A percentile compares a stretch with the other conserved stretches of the same genome.
Conservation (phyloP, 2,329 filamentous ascomycete species). For the Monosporascus sp. region DNA sequence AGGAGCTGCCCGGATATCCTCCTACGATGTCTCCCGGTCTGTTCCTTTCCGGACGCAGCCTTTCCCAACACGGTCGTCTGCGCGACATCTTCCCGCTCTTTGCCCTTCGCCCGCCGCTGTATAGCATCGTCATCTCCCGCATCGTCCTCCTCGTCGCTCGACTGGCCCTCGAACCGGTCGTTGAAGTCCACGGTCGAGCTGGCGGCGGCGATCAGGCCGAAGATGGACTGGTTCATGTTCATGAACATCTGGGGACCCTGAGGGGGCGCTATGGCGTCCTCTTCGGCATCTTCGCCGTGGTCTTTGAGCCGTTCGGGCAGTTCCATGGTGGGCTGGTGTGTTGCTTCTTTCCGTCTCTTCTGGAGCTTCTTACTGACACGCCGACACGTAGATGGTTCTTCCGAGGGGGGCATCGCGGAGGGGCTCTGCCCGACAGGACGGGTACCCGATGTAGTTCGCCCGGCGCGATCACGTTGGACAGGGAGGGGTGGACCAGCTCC, state of each 20-base stretch:
- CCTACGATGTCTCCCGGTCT: conserved; percentile 44
- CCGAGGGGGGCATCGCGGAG: conserved; percentile 19
- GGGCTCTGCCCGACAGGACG: not conserved
- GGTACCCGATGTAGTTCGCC: conserved; percentile 3
- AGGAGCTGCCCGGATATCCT: conserved; percentile 61
- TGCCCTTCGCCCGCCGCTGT: conserved; percentile 10
- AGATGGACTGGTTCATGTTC: conserved; percentile 92
- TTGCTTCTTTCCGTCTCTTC: conserved; percentile 35
- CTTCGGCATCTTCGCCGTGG: conserved; percentile 42
- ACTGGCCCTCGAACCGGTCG: conserved; percentile 70
- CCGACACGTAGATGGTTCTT: conserved; percentile 31
- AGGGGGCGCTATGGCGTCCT: conserved; percentile 38
- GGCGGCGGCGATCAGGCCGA: conserved; percentile 85
- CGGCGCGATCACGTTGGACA: not conserved
- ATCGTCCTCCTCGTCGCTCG: conserved; percentile 76
- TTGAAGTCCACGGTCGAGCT: conserved; percentile 79
- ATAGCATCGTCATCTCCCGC: conserved; percentile 30
- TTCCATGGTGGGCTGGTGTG: conserved; percentile 37
- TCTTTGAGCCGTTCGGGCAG: conserved; percentile 49
- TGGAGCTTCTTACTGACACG: conserved; percentile 37
- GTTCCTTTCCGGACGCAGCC: conserved; percentile 29
- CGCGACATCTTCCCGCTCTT: conserved; percentile 21
- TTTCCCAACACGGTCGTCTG: conserved; percentile 28
- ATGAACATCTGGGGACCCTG: conserved; percentile 47
- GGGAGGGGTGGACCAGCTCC: conserved; percentile 4